phyloP scores from a whole-genome alignment of 768 basidiomycete species.

The Cyathus striatus region DNA sequence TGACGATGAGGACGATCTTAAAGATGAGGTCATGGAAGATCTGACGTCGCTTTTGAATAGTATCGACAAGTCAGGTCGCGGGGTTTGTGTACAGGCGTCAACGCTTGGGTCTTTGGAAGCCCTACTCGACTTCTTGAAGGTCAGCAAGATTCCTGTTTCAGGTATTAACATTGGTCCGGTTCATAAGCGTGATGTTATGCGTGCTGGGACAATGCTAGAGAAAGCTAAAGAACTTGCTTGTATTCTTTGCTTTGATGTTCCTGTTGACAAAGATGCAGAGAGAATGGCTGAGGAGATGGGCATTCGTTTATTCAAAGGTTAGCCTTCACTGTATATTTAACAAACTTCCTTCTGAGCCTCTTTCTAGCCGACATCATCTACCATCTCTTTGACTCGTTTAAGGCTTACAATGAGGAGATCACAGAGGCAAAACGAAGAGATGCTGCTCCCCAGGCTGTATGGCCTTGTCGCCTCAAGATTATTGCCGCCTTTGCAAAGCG shows the following conservation, averaged over 20 bases:
- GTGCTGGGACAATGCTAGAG: constrained; percentile 90
- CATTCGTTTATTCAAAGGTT: constrained; percentile 91
- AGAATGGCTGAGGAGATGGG: constrained; percentile 91
- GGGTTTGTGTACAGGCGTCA: constrained; percentile 96
- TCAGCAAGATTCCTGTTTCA: constrained; percentile 94
- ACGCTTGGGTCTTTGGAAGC: constrained; percentile 97
- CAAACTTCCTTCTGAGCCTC: constrained; percentile 1
- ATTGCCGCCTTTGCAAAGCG: constrained; percentile 96
- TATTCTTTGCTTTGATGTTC: constrained; percentile 94
- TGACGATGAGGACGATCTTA: constrained; percentile 93
- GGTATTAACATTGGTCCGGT: constrained; percentile 98
- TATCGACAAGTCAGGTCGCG: constrained; percentile 92
- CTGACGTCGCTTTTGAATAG: constrained; percentile 82
- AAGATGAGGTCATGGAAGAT: constrained; percentile 96
- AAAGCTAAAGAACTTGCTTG: constrained; percentile 93
- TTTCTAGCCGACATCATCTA: constrained; percentile 93
- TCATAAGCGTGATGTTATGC: constrained; percentile 93
- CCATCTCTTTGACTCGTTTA: constrained; percentile 95
- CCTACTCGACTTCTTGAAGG: constrained; percentile 89
- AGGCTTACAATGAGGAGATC: constrained; percentile 88
- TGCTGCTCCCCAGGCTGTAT: constrained; percentile 92
- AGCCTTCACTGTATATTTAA: background rate
- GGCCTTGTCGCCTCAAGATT: constrained; percentile 91
- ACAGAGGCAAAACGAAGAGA: constrained; percentile 88
- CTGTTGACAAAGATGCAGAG: constrained; percentile 91